Percentiles rank a stretch among this genome's conserved stretches.
These are phyloP conservation scores for Stagonosporopsis chrysanthemi DNA, from an alignment of 2,329 filamentous ascomycete genomes.

Conservation along the genomic window DNA sequence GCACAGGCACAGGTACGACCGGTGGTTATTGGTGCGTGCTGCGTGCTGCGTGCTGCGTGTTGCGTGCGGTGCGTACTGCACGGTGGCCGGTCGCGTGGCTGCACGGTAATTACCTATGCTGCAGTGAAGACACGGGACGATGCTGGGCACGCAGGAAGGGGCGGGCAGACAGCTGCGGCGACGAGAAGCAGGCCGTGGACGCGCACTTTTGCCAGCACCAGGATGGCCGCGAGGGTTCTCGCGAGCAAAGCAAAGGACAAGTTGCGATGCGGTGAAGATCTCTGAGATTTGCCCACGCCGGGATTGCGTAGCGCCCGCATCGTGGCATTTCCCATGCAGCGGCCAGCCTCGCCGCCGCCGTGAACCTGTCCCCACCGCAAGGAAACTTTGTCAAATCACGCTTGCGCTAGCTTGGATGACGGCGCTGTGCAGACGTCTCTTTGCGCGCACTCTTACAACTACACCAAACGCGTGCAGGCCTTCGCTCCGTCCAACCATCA, in stretches of 20 bases:
- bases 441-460: not conserved
- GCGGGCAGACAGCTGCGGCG: not conserved
- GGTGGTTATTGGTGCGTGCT: conserved; percentile 21
- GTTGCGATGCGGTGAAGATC: conserved; percentile 25
- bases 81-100: conserved; percentile 46
- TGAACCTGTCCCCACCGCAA: conserved; percentile 9
- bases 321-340: conserved; percentile 5
- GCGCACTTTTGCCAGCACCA: conserved; percentile 12
- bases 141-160: conserved; percentile 19
- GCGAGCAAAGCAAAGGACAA: conserved; percentile 27
- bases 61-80: conserved; percentile 12
- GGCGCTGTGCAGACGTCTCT: conserved; percentile 6
- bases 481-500: not conserved
- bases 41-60: not conserved
- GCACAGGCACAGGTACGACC: conserved; percentile 36
- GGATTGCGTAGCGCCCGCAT: conserved; percentile 29
- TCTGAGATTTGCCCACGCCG: conserved; percentile 15
- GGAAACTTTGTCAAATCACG: conserved; percentile 18
- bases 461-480: not conserved
- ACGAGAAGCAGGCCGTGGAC: conserved; percentile 6
- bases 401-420: conserved; percentile 29
- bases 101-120: conserved; percentile 30
- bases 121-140: conserved; percentile 16
- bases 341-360: conserved; percentile 11
- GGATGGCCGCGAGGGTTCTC: conserved; percentile 1